Evolutionary conservation across 176 grass and related monocot species (phyloP), one percentile per base, ranked within the genome.

Genomic region (Avena atlantica): DNA sequence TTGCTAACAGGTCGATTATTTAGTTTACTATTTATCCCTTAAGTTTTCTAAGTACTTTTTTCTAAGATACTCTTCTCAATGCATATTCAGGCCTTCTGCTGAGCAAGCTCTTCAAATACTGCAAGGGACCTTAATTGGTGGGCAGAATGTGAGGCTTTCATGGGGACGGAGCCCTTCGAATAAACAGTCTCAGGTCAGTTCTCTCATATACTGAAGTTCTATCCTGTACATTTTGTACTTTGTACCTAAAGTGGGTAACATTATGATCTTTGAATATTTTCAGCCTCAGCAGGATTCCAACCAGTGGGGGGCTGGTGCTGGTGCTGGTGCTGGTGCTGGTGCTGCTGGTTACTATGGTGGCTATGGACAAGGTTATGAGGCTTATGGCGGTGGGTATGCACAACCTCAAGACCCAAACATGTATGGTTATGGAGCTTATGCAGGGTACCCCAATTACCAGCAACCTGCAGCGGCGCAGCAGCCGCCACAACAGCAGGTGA

Each of bases 61-160:
- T 86, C 45, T 86, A 69, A 88, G 9, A 61, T 52, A 45, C 51
- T 78, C 61, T 23, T 84, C 61, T 74, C 17, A 63, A 3, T 82
- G 50, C 51, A 44, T 72, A 62, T 81, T n/a, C 87, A 98, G 96
- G 74, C 75, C 96, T 65, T 88, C 84, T 85, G 93, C 96, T 0
- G 96, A 98, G 87, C 92, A 95, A 78, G 96, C 96, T 5, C 81
- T 98, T 74, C 83, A 76, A 53, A 69, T 92, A 90, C 85, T 98
- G 68, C 94, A 98, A 85, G 96, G 96, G 14, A 91, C 96, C 24
- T 83, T 83, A 63, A 86, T 98, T 78, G 96, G 96, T 81, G 96
- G 93, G 1, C 96, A 98, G 85, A 94, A 91, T 86, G 93, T 95
- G 79, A 91, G 96, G 66, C 92, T 98, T 81, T 98, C 96, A 49